Percentiles rank a stretch among this genome's conserved stretches.
phyloP scores from a whole-genome alignment of 1,284 basidiomycete genomes.

The Heterobasidion parviporum region DNA sequence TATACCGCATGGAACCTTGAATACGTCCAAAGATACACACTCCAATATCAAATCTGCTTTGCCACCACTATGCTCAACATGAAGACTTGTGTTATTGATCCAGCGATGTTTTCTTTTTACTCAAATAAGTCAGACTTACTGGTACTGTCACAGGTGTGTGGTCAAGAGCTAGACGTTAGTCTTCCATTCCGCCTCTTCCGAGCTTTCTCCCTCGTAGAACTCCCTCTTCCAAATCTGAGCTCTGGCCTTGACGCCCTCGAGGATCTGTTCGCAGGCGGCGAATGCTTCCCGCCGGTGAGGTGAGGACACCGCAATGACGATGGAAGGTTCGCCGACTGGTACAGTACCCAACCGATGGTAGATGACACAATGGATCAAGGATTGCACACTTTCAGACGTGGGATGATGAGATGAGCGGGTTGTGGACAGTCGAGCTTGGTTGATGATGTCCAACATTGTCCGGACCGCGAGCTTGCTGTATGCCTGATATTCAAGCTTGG shows the following conservation, averaged over 20 bases:
- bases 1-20: no score
- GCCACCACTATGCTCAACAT: no score
- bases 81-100: no score
- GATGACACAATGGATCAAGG: constrained; percentile 48
- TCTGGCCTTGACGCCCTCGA: constrained; percentile 78
- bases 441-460: constrained; percentile 60
- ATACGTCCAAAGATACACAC: no score
- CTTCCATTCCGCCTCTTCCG: constrained; percentile 68
- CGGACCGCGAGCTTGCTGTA: constrained; percentile 80
- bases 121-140: not conserved
- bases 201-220: constrained; percentile 62
- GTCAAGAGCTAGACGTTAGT: constrained; percentile 33
- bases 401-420: constrained; percentile 37
- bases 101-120: no score
- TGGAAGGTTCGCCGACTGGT: constrained; percentile 72
- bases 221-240: constrained; percentile 90
- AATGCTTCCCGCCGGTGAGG: constrained; percentile 82
- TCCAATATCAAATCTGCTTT: no score
- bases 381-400: constrained; percentile 17
- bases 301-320: constrained; percentile 81
- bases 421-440: constrained; percentile 32
- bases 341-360: constrained; percentile 79
- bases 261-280: constrained; percentile 67
- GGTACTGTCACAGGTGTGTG: not conserved
- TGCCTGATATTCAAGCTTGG: constrained; percentile 73